Conservation (phyloP, 2,329 filamentous ascomycete species). For the Fusarium tanahbumbuense region DNA sequence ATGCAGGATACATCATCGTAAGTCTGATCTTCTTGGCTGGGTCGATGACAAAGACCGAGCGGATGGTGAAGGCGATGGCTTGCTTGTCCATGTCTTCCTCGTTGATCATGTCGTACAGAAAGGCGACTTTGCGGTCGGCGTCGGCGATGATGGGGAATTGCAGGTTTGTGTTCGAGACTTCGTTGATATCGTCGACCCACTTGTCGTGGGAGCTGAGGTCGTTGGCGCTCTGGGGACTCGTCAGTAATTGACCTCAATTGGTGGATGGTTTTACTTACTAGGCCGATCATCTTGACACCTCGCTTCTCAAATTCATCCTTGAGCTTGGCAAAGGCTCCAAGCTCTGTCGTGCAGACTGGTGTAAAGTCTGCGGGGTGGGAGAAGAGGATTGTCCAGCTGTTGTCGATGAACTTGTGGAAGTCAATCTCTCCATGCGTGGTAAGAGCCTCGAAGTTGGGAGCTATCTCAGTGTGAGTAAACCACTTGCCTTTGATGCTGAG, state of each 20-base stretch:
- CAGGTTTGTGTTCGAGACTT: slow-evolving; percentile 16
- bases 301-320: background rate
- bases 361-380: slow-evolving; percentile 8
- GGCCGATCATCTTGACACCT: slow-evolving; percentile 9
- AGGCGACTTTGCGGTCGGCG: slow-evolving; percentile 14
- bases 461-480: too few species aligned
- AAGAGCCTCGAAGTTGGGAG: background rate
- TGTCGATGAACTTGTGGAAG: slow-evolving; percentile 10
- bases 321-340: background rate
- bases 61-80: slow-evolving; percentile 91
- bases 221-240: background rate
- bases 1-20: slow-evolving; percentile 91
- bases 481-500: accelerated
- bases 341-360: slow-evolving; percentile 1
- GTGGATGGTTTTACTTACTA: accelerated
- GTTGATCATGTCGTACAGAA: slow-evolving; percentile 63
- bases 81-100: slow-evolving; percentile 85
- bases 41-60: slow-evolving; percentile 93
- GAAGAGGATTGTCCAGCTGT: slow-evolving; percentile 7
- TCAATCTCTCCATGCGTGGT: slow-evolving; percentile 9
- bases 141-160: slow-evolving; percentile 25
- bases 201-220: slow-evolving; percentile 14
- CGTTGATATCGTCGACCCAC: slow-evolving; percentile 19
- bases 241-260: accelerated
- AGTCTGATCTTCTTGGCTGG: slow-evolving; percentile 91